Evolutionary conservation across 2,329 filamentous ascomycete species (phyloP).

Genomic region (Sporothrix sp.): DNA sequence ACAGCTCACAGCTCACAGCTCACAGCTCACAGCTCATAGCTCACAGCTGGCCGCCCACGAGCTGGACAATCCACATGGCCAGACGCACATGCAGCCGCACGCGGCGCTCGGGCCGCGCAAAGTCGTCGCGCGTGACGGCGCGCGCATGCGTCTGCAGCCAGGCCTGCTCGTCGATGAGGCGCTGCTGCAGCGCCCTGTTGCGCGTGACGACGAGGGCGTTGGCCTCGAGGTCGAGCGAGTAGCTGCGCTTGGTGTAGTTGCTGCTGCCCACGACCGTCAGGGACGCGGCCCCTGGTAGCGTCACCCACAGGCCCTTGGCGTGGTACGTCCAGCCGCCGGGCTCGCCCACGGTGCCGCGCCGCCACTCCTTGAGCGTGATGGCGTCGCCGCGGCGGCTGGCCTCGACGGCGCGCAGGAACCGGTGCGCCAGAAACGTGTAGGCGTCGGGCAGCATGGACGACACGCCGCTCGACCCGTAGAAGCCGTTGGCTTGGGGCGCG

Average conservation of each 20-base stretch:
- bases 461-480: constrained; percentile 79
- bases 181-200: constrained; percentile 59
- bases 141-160: constrained; percentile 69
- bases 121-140: constrained; percentile 63
- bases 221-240: constrained; percentile 82
- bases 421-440: constrained; percentile 78
- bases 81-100: constrained; percentile 77
- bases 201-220: constrained; percentile 78
- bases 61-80: constrained; percentile 87
- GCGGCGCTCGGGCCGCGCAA: constrained; percentile 69
- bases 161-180: constrained; percentile 68
- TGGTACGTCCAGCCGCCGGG: constrained; percentile 94
- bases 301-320: constrained; percentile 91
- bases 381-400: constrained; percentile 38
- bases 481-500: constrained; percentile 88
- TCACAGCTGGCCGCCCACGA: constrained; percentile 78
- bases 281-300: constrained; percentile 48
- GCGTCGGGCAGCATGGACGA: constrained; percentile 85
- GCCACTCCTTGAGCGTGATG: constrained; percentile 80
- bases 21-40: too few relatives aligned
- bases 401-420: constrained; percentile 59
- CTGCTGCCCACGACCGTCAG: constrained; percentile 82
- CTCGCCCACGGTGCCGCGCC: constrained; percentile 67
- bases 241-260: constrained; percentile 92
- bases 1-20: too few relatives aligned